A percentile compares a stretch with the other conserved stretches of the same genome.
Conservation (phyloP, 371 early-diverging fungal species). For the Lichtheimia corymbifera region DNA sequence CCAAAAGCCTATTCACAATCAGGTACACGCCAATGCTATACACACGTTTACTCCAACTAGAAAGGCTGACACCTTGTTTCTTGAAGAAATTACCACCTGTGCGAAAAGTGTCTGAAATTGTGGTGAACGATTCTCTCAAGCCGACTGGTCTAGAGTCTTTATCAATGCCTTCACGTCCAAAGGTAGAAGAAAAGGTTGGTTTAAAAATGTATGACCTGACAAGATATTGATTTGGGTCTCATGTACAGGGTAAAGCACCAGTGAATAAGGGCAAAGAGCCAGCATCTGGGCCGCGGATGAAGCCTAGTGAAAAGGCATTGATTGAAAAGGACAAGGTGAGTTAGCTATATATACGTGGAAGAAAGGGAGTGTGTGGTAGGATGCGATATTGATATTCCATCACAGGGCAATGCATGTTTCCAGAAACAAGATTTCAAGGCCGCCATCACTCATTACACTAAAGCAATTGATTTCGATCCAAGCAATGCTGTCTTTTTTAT, state of each 20-base stretch:
- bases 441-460: slow-evolving; percentile 71
- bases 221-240: neutral
- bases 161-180: neutral
- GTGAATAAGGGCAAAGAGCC: neutral
- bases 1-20: slow-evolving; percentile 1
- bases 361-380: neutral
- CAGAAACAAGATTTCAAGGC: slow-evolving; percentile 66
- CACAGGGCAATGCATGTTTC: slow-evolving; percentile 80
- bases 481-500: slow-evolving; percentile 61
- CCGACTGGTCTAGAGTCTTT: neutral
- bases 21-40: neutral
- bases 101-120: neutral
- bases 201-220: neutral
- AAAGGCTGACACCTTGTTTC: too few relatives aligned
- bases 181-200: neutral
- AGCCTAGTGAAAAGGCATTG: slow-evolving; percentile 2
- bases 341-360: too few relatives aligned
- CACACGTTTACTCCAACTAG: too few relatives aligned
- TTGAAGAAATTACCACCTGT: slow-evolving; percentile 7
- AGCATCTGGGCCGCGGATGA: neutral
- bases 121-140: neutral
- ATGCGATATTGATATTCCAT: neutral
- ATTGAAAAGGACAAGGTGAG: slow-evolving; percentile 10
- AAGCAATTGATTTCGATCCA: slow-evolving; percentile 70
- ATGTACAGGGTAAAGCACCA: neutral